Evolutionary conservation across 1,284 basidiomycete genomes (phyloP).

Genomic region (Grifola frondosa): DNA sequence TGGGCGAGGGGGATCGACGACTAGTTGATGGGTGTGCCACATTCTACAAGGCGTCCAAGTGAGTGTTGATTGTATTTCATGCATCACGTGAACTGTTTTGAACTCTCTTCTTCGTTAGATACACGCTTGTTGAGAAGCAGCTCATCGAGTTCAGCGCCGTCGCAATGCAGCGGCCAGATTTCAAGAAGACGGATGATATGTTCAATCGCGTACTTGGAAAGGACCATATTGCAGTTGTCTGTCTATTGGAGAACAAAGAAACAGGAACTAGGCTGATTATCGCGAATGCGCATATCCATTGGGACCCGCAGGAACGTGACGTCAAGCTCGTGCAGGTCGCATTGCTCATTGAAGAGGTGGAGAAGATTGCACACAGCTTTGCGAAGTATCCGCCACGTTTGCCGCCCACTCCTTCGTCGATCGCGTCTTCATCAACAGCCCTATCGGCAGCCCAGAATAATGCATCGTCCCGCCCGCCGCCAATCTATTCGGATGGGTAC

Average conservation of each 20-base stretch:
- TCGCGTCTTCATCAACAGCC: slow-evolving; percentile 23
- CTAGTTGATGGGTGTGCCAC: slow-evolving; percentile 96
- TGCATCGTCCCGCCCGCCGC: slow-evolving; percentile 49
- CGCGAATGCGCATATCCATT: slow-evolving; percentile 91
- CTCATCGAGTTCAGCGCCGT: slow-evolving; percentile 94
- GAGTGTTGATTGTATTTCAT: slow-evolving; percentile 34
- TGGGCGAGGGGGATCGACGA: slow-evolving; percentile 85
- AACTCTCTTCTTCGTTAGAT: slow-evolving; percentile 48
- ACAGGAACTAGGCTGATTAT: slow-evolving; percentile 89
- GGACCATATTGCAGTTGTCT: slow-evolving; percentile 92
- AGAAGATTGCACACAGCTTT: slow-evolving; percentile 86
- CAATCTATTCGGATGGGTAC: slow-evolving; percentile 75
- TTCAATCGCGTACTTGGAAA: slow-evolving; percentile 98
- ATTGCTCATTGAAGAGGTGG: slow-evolving; percentile 89
- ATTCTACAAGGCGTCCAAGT: slow-evolving; percentile 92
- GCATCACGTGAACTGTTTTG: slow-evolving; percentile 2
- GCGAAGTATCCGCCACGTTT: slow-evolving; percentile 78
- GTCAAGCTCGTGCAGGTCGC: slow-evolving; percentile 98
- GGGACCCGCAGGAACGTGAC: slow-evolving; percentile 92
- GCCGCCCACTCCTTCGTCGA: slow-evolving; percentile 34
- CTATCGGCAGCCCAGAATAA: slow-evolving; percentile 31
- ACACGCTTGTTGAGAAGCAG: slow-evolving; percentile 91
- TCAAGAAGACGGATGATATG: slow-evolving; percentile 99
- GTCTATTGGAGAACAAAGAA: slow-evolving; percentile 83
- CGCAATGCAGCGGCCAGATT: slow-evolving; percentile 92